Percentiles rank a stretch among this genome's conserved stretches.
Conservation (phyloP, 495 filamentous ascomycete species). For the Clavariopsis aquatica region DNA sequence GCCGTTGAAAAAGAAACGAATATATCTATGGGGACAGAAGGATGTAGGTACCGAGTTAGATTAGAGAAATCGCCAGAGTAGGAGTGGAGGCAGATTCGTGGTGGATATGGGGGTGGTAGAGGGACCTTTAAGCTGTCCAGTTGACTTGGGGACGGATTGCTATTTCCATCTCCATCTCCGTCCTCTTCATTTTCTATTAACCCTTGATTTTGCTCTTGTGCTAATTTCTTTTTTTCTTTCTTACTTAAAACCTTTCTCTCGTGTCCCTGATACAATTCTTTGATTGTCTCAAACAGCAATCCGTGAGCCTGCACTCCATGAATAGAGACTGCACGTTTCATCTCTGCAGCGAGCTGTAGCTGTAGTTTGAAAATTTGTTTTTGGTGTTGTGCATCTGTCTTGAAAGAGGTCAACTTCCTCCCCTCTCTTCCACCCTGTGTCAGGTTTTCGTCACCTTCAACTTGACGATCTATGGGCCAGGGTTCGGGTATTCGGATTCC, state of each 20-base stretch:
- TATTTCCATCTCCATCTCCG: neutral
- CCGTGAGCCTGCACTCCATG: slow-evolving; percentile 94
- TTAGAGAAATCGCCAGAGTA: slow-evolving; percentile 80
- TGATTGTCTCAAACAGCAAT: slow-evolving; percentile 70
- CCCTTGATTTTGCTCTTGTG: slow-evolving; percentile 27
- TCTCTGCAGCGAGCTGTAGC: slow-evolving; percentile 78
- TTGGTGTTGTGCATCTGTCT: slow-evolving; percentile 79
- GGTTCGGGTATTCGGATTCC: slow-evolving; percentile 76
- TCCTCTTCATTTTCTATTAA: neutral
- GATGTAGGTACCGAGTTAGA: slow-evolving; percentile 75
- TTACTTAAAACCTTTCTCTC: slow-evolving; percentile 69
- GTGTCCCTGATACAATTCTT: slow-evolving; percentile 77
- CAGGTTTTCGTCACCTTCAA: slow-evolving; percentile 52
- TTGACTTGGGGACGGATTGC: neutral
- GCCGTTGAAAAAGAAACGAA: slow-evolving; percentile 87
- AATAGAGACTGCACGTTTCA: slow-evolving; percentile 77
- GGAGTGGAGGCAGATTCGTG: slow-evolving; percentile 90
- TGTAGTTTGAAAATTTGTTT: slow-evolving; percentile 73
- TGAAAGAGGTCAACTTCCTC: slow-evolving; percentile 67
- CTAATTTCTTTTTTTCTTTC: slow-evolving; percentile 55
- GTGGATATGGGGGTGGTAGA: slow-evolving; percentile 67
- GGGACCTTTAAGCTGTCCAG: neutral
- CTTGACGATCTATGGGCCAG: slow-evolving; percentile 56
- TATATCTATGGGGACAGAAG: slow-evolving; percentile 71
- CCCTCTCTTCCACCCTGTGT: slow-evolving; percentile 87